Conservation (phyloP, 495 filamentous ascomycete species). For the Tricharina praecox region DNA sequence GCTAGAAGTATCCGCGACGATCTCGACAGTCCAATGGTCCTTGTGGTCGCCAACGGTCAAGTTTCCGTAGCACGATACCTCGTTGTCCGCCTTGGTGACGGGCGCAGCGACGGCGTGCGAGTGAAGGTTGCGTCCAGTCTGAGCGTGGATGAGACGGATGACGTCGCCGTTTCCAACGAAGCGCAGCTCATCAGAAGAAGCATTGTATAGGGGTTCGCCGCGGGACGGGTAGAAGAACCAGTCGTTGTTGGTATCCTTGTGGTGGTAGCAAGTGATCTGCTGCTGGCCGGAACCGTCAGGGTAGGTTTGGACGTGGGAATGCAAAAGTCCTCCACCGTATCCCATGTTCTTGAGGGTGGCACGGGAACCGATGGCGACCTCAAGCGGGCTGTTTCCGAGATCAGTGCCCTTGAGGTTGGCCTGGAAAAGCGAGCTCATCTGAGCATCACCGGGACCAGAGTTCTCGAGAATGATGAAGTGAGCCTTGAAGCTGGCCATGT, state of each 20-base stretch:
- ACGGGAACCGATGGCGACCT: constrained; percentile 73
- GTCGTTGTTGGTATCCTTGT: constrained; percentile 98
- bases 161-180: constrained; percentile 63
- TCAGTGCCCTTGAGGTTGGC: constrained; percentile 87
- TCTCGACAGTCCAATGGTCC: constrained; percentile 91
- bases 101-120: constrained; percentile 80
- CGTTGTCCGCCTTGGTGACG: constrained; percentile 70
- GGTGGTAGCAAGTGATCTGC: constrained; percentile 96
- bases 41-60: constrained; percentile 94
- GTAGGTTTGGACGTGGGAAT: constrained; percentile 91
- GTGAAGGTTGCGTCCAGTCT: constrained; percentile 92
- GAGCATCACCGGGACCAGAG: constrained; percentile 88
- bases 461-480: constrained; percentile 89
- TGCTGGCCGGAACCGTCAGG: constrained; percentile 90
- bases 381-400: constrained; percentile 81
- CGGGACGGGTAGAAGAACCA: constrained; percentile 98
- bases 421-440: constrained; percentile 99
- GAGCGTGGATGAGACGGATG: constrained; percentile 80
- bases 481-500: constrained; percentile 84
- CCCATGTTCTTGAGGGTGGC: constrained; percentile 98
- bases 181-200: constrained; percentile 43
- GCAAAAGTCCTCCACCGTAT: constrained; percentile 91
- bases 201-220: constrained; percentile 49
- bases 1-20: constrained; percentile 74
- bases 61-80: constrained; percentile 93